Conservation (phyloP, 1,139 yeast species). For the Yamadazyma triangularis region DNA sequence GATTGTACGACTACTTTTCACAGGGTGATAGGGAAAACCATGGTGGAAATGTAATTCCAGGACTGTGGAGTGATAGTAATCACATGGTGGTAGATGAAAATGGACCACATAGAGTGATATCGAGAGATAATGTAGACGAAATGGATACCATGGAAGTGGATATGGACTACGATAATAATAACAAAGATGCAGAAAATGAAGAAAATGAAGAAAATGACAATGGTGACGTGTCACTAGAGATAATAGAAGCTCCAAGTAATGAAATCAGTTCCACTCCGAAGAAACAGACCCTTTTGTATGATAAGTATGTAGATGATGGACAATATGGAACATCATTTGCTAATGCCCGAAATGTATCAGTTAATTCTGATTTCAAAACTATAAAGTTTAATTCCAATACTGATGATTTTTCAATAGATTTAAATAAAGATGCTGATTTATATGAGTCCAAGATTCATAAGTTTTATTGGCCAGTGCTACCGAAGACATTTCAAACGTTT, state of each 20-base stretch:
- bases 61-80: too few relatives aligned
- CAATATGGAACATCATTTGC: conserved; percentile 15
- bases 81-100: too few relatives aligned
- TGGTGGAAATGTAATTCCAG: too few relatives aligned
- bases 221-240: conserved; percentile 4
- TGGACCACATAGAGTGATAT: too few relatives aligned
- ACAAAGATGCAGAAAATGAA: conserved; percentile 5
- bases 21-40: too few relatives aligned
- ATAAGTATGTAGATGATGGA: background rate
- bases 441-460: conserved; percentile 12
- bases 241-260: too few relatives aligned
- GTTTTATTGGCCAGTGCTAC: conserved; percentile 12
- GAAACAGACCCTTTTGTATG: too few relatives aligned
- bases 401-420: background rate
- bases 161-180: too few relatives aligned
- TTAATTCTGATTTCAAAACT: conserved; percentile 7
- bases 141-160: too few relatives aligned
- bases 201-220: conserved; percentile 4
- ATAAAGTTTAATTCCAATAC: conserved; percentile 8
- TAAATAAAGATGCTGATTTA: conserved; percentile 2
- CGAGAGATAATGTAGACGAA: conserved; percentile 5
- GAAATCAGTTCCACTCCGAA: too few relatives aligned
- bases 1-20: too few relatives aligned
- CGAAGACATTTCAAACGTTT: conserved; percentile 1
- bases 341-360: conserved; percentile 8